Evolutionary conservation across 2,329 filamentous ascomycete species (phyloP), one percentile per base, ranked within the genome.

Genomic region (Claviceps sp.): DNA sequence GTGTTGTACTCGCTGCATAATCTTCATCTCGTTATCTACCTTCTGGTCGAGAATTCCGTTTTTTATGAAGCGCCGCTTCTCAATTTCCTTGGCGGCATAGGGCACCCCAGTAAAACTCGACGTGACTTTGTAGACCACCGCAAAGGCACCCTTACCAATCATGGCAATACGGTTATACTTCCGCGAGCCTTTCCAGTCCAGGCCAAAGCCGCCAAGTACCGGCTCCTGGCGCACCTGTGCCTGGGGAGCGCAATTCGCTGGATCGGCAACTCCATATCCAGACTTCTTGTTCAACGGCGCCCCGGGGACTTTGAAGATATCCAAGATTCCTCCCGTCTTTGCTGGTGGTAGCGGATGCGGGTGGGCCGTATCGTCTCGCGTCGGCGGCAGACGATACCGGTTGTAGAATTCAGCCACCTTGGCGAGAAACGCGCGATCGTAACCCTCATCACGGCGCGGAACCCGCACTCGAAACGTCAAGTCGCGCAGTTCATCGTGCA

Each of bases 11-110:
- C 76, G 78, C 61, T 85, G 82, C 88, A 98, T 97, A 60, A 98
- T 97, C 58, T 82, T 86, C 84, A 98, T 91, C 70, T 98, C 93
- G 60, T 94, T 96, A 63, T 96, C 88, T 14, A 97, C 85, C 66
- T 94, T 95, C 58, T 89, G 84, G 61, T 95, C 89, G 22, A 95
- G 69, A 20, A 90, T 75, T 2, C 89, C 90, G 60, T 95, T 93
- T 70, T 95, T 95, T 73, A 95, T 87, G 63, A 96, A 95, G 18
- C 84, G 82, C 50, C 86, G 81, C 70, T 96, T 97, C 67, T 96
- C 89, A 4, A 98, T 79, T 67, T 97, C 89, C 65, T 98, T 98
- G 14, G 89, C 90, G 4, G 93, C 93, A 61, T 86, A 94, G 0
- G 91, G 81, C 34, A 80, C 73, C 1, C 93, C 93, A 61, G 93